These are phyloP conservation scores for Aspergillus amoenus DNA, from an alignment of 2,329 filamentous ascomycete genomes.

Conservation along the genomic window DNA sequence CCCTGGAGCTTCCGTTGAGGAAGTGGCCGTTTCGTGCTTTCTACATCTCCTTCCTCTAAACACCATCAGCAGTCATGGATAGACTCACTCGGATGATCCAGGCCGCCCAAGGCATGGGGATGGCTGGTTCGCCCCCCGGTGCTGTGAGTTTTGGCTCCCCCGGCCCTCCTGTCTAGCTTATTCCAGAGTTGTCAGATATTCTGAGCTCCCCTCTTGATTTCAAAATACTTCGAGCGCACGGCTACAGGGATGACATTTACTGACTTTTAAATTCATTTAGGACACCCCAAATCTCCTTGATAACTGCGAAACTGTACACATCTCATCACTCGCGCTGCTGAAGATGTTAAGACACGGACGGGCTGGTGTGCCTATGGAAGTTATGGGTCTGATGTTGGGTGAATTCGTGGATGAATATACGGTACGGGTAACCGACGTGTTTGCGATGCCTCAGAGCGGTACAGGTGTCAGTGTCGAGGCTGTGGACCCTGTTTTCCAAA, in stretches of 20 bases:
- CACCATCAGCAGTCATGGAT: slow-evolving; percentile 65
- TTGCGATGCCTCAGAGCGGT: slow-evolving; percentile 98
- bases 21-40: slow-evolving; percentile 24
- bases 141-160: slow-evolving; percentile 33
- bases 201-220: background rate
- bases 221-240: background rate
- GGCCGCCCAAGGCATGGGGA: slow-evolving; percentile 63
- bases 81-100: slow-evolving; percentile 86
- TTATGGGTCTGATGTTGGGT: slow-evolving; percentile 98
- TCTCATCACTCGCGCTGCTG: slow-evolving; percentile 91
- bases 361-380: slow-evolving; percentile 98
- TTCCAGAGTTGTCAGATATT: background rate
- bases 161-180: background rate
- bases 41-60: slow-evolving; percentile 19
- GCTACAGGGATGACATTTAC: background rate
- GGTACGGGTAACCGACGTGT: slow-evolving; percentile 95
- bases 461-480: slow-evolving; percentile 98
- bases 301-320: slow-evolving; percentile 99
- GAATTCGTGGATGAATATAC: slow-evolving; percentile 99
- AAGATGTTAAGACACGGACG: slow-evolving; percentile 99
- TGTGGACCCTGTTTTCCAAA: slow-evolving; percentile 97
- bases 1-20: slow-evolving; percentile 31
- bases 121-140: slow-evolving; percentile 38
- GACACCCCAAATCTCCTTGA: slow-evolving; percentile 92
- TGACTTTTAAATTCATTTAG: slow-evolving; percentile 45